Evolutionary conservation across 441 rosid species (phyloP).

Genomic region (Aleurites moluccanus): DNA sequence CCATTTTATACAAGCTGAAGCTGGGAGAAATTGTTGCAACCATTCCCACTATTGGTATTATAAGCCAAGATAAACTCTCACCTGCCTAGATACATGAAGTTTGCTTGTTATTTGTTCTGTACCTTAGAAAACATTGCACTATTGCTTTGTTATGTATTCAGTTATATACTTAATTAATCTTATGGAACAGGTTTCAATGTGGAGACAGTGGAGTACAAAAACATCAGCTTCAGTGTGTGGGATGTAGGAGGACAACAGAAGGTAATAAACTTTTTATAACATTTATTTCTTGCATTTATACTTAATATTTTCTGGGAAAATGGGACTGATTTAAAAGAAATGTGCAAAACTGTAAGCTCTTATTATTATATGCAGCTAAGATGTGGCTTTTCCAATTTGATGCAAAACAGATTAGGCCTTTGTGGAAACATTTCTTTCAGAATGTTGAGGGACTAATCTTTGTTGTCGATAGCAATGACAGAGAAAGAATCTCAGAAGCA

Average conservation of each 20-base stretch:
- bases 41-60: constrained; percentile 59
- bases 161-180: background rate
- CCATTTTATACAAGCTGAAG: constrained; percentile 69
- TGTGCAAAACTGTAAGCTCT: background rate
- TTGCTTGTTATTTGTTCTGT: background rate
- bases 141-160: background rate
- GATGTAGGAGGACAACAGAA: constrained; percentile 80
- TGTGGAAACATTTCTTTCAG: constrained; percentile 77
- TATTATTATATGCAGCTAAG: background rate
- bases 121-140: background rate
- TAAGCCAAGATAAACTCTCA: background rate
- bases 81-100: background rate
- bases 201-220: constrained; percentile 66
- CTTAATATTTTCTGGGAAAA: background rate
- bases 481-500: constrained; percentile 61
- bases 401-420: constrained; percentile 52
- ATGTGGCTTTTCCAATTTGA: background rate
- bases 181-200: constrained; percentile 61
- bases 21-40: constrained; percentile 66
- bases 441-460: constrained; percentile 59
- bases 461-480: constrained; percentile 66
- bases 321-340: background rate
- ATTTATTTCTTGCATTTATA: background rate
- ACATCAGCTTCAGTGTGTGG: constrained; percentile 63
- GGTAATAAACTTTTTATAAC: constrained; percentile 34